Base-by-base conservation (phyloP, 1,139 yeast species). In the Suhomyces bribrorum region DNA sequence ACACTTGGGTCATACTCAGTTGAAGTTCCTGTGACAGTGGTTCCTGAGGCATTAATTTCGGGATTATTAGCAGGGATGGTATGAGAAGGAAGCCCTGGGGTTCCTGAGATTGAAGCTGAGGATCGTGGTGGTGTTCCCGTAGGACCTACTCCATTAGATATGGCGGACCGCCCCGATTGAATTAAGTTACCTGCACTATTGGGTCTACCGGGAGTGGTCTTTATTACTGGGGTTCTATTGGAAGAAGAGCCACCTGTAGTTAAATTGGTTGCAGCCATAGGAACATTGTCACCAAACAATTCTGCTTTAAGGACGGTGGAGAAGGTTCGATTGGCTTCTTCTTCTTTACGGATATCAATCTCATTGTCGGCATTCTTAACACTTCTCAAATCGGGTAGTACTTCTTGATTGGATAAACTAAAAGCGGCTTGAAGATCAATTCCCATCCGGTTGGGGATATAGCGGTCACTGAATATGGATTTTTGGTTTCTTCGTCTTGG, bases 341-440 rank as follows among this genome's bases (percentile, higher is more conserved):
- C 85, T 53, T 82, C 87, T 53, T 80, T 75, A 44, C 84, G 73
- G 18, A 73, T 64, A 46, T 85, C 92, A 23, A 84, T 66, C 52
- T 84, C 95, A 47, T 77, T 80, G 33, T 79, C 82, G 7, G 67
- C 56, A 26, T 37, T 49, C 34, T 52, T 57, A 32, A 46, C 49
- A 34, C 57, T 60, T 30, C 69, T 50, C 30, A 68, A 53, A 43
- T 69, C 69, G 1, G 75, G 74, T 13, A 65, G 47, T 14, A 66
- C 57, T 26, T 74, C 74, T 49, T 75, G 74, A 52, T 71, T 66
- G 34, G 79, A 70, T 51, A 86, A 62, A 56, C 86, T 73, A 72
- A 86, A 81, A 1, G 96, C 96, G 0, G 97, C 90, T 53, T 88
- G 95, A 12, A 90, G 66, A 53, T 89, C 95, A 27, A 88, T 78